phyloP scores from a whole-genome alignment of 2,329 filamentous ascomycete species.

The Colletotrichum camelliae region DNA sequence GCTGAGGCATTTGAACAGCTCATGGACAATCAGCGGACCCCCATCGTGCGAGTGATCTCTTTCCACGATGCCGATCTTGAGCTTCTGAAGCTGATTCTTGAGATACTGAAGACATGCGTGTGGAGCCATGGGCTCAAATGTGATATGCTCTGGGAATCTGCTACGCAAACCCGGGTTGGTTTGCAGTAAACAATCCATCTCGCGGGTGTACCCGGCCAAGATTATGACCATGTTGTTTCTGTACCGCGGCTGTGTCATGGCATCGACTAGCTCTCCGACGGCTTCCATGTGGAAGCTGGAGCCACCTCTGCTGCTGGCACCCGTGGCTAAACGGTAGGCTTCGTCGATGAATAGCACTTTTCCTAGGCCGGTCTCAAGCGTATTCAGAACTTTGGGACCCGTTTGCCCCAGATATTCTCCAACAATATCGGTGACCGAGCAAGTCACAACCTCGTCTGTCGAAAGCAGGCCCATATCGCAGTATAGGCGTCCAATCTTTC shows the following conservation, averaged over 20 bases:
- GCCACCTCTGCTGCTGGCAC: constrained; percentile 15
- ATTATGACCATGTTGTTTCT: constrained; percentile 54
- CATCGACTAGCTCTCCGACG: constrained; percentile 31
- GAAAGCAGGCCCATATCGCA: constrained; percentile 64
- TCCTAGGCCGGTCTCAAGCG: constrained; percentile 56
- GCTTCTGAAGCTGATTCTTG: constrained; percentile 29
- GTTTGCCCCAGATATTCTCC: constrained; percentile 63
- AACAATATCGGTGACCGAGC: constrained; percentile 59
- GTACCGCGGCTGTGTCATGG: constrained; percentile 45
- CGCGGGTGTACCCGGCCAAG: constrained; percentile 58
- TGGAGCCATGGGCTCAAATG: not conserved
- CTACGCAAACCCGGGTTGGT: constrained; percentile 57
- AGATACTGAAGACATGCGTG: constrained; percentile 26
- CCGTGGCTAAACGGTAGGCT: constrained; percentile 53
- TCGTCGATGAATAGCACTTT: constrained; percentile 64
- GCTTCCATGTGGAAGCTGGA: constrained; percentile 47
- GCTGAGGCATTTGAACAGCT: constrained; percentile 42
- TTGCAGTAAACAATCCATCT: constrained; percentile 56
- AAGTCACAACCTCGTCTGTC: constrained; percentile 55
- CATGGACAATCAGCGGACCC: not conserved
- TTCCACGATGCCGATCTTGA: not conserved
- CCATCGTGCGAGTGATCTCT: not conserved
- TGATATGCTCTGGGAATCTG: constrained; percentile 43
- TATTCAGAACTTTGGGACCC: constrained; percentile 56
- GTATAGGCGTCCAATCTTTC: constrained; percentile 62